Base-by-base conservation (phyloP, 2,329 filamentous ascomycete species). In the Coniochaeta sp. region DNA sequence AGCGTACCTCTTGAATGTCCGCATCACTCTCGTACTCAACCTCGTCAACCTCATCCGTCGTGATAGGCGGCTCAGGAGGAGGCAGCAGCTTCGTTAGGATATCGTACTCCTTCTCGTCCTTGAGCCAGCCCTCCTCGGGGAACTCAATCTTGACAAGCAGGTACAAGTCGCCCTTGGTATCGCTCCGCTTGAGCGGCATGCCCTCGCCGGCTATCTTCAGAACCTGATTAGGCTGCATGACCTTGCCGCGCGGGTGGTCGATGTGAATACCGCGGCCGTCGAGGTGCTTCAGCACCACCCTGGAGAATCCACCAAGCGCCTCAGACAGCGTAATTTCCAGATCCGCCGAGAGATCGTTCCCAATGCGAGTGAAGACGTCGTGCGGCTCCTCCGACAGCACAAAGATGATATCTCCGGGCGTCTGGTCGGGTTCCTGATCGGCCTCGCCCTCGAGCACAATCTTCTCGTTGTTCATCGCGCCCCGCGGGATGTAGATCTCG, bases 401-500 rank as follows among this genome's bases (percentile, higher is more conserved):
- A 72, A 99, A 97, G 59, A 97, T 80, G 60, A 99, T 92, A 64
- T 97, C 91, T 52, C 94, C 94, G 0, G 92, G 91, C 51, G 86
- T 87, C 66, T 92, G 87, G 62, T 91, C 89, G 0, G 92, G 92
- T 40, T 86, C 75, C 70, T 99, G 92, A 64, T 99, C 94, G 28
- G 92, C 94, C 70, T 99, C 94, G 54, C 92, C 92, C 65, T 95
- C 86, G 4, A 99, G 76, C 9, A 91, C 82, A 61, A 99, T 96
- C 58, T 84, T 84, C 64, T 99, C 92, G 57, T 91, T 91, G 67
- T 95, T 85, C 75, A 82, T 82, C 33, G 87, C 87, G 46, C 92
- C 92, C 50, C 88, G 83, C 9, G 92, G 91, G 54, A 99, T 96
- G 73, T 97, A 97, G 50, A 99, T 86, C 72, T 99, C 94, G 55